These are phyloP conservation scores for Podospora fimiseda DNA, from an alignment of 495 filamentous ascomycete species.

Conservation along the genomic window DNA sequence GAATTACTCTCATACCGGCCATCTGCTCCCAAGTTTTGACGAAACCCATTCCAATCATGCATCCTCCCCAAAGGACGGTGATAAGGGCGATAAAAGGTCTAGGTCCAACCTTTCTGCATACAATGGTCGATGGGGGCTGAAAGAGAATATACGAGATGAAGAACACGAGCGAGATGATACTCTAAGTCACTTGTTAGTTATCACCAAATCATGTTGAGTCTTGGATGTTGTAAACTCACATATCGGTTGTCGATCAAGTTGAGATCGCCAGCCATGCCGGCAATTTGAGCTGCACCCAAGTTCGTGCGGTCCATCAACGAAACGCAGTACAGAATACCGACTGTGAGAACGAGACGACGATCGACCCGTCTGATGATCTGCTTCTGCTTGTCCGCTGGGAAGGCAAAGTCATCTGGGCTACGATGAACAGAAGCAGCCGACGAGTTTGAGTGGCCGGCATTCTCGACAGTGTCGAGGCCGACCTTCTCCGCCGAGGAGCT, in stretches of 20 bases:
- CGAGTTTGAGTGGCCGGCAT: constrained; percentile 6
- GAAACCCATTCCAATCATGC: constrained; percentile 61
- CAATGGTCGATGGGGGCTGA: constrained; percentile 52
- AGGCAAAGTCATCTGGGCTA: constrained; percentile 24
- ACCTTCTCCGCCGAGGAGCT: constrained; percentile 11
- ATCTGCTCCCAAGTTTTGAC: constrained; percentile 43
- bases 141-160: constrained; percentile 61
- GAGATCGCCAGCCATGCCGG: constrained; percentile 54
- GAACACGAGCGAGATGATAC: constrained; percentile 56
- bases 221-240: constrained; percentile 15
- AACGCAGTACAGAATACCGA: constrained; percentile 60
- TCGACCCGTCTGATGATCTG: constrained; percentile 56
- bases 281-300: constrained; percentile 55
- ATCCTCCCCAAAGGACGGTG: constrained; percentile 40
- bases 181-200: no score
- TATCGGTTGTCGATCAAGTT: constrained; percentile 35
- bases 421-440: neutral
- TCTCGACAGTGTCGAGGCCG: constrained; percentile 12
- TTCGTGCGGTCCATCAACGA: constrained; percentile 66
- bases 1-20: constrained; percentile 48
- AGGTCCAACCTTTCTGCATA: constrained; percentile 57
- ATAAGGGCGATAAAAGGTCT: constrained; percentile 49
- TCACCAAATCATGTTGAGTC: neutral
- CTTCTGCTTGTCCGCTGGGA: constrained; percentile 32
- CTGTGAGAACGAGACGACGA: constrained; percentile 54